These are phyloP conservation scores for Microthlaspi erraticum DNA, from an alignment of 345 rosid genomes.

Conservation along the genomic window DNA sequence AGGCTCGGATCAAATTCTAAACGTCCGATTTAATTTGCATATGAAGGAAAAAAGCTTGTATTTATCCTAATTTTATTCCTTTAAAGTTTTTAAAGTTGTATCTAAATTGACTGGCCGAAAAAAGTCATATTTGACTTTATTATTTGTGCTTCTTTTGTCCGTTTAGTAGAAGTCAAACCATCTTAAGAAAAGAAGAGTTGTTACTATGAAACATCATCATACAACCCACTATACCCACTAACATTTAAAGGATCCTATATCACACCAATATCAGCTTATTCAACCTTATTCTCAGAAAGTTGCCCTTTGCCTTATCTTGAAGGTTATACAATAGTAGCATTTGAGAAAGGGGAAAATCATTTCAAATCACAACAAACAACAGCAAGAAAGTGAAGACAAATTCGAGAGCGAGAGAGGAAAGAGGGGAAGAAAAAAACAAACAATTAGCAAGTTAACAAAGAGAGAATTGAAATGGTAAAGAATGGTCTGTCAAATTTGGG, in stretches of 20 bases:
- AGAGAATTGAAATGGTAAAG: not conserved
- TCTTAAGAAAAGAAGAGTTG: not conserved
- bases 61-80: not conserved
- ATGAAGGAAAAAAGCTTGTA: too few relatives aligned
- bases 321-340: not conserved
- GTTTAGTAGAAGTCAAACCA: not conserved
- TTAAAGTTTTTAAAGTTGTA: not conserved
- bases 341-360: not conserved
- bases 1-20: too few relatives aligned
- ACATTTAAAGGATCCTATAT: not conserved
- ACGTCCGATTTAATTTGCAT: too few relatives aligned
- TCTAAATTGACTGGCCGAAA: not conserved
- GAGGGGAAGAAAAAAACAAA: not conserved
- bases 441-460: not conserved
- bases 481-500: not conserved
- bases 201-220: not conserved
- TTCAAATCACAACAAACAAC: not conserved
- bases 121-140: not conserved
- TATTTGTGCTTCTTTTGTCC: not conserved
- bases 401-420: not conserved
- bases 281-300: not conserved
- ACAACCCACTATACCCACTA: constrained; percentile 7
- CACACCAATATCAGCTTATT: not conserved
- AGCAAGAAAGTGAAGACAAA: not conserved
- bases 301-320: not conserved